Base-by-base conservation (phyloP, 169 alveolate species). In the Cryptosporidium viatorum region DNA sequence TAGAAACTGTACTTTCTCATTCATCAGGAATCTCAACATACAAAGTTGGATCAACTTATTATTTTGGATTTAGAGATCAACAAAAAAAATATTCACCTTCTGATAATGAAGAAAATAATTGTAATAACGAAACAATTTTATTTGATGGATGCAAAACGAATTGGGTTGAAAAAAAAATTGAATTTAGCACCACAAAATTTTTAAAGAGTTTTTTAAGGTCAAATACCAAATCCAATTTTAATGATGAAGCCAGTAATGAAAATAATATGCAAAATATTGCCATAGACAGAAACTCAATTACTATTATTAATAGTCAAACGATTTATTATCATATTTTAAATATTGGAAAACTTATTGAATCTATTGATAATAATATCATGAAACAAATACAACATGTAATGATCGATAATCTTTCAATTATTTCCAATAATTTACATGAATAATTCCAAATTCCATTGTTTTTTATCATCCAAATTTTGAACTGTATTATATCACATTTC, bases 141-240 rank as follows among this genome's bases (percentile, higher is more conserved):
- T 59, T 60, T 62, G 89, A 80, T 43, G 89, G 80, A 16, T 80
- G 89, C 51, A 80, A 65, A 62, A 80, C 89, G 8, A 80, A 80
- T 37, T 80, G 89, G 89, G 26, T 45, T 12, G 89, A 80, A 65
- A 59, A 80, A 26, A 80, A 80, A 65, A 45, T 37, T 29, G 89
- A 80, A 62, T 80, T 80, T n/a, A 80, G 39, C 26, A 62, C 71
- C 8, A 41, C 70, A 0, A 59, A 80, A 62, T 62, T 80, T 80
- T n/a, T 43, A 31, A 73, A 73, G 31, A 37, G 39, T 23, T 73
- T 73, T 16, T 16, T n/a, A 16, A 74, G 58, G 35, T 26, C 62
- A 10, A 59, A 80, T n/a, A 43, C 67, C 3, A 41, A 41, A 26
- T 21, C 67, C 26, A 65, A 80, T 29, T 21, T 60, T 18, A 43